Conservation (phyloP, 805 yeast species). For the Geotrichum ghanense region DNA sequence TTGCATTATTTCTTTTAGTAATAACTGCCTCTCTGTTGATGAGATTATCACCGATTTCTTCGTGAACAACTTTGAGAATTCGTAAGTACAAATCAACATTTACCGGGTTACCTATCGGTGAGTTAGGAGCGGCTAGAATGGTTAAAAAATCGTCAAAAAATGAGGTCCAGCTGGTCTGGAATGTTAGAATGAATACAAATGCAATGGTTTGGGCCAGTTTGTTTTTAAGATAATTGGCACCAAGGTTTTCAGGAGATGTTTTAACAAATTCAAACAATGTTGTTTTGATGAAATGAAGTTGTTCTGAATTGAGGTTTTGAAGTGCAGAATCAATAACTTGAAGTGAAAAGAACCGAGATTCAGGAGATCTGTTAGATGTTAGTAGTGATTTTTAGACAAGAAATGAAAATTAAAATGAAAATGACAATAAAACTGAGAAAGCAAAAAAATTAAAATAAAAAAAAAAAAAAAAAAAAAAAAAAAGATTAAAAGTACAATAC, state of each 20-base stretch:
- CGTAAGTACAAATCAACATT: slow-evolving; percentile 66
- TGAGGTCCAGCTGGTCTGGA: slow-evolving; percentile 37
- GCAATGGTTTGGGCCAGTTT: slow-evolving; percentile 47
- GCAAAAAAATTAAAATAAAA: too few relatives aligned
- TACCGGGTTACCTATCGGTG: slow-evolving; percentile 27
- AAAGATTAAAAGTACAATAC: too few relatives aligned
- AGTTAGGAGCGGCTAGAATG: slow-evolving; percentile 24
- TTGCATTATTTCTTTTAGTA: slow-evolving; percentile 49
- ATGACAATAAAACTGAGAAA: too few relatives aligned
- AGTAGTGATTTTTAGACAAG: neutral
- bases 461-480: too few relatives aligned
- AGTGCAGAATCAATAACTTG: slow-evolving; percentile 58
- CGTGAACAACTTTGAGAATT: slow-evolving; percentile 64
- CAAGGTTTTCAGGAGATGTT: slow-evolving; percentile 24
- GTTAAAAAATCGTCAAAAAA: slow-evolving; percentile 40
- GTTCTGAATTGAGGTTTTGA: slow-evolving; percentile 33
- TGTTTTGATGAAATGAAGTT: slow-evolving; percentile 35
- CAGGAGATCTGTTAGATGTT: slow-evolving; percentile 33
- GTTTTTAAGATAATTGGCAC: slow-evolving; percentile 34
- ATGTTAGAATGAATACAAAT: slow-evolving; percentile 37
- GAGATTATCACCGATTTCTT: slow-evolving; percentile 88
- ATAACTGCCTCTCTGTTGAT: slow-evolving; percentile 53
- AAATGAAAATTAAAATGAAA: too few relatives aligned
- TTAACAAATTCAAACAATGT: slow-evolving; percentile 37
- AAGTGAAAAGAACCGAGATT: slow-evolving; percentile 52